Base-by-base conservation (phyloP, 371 early-diverging fungal species). In the Circinella minor region DNA sequence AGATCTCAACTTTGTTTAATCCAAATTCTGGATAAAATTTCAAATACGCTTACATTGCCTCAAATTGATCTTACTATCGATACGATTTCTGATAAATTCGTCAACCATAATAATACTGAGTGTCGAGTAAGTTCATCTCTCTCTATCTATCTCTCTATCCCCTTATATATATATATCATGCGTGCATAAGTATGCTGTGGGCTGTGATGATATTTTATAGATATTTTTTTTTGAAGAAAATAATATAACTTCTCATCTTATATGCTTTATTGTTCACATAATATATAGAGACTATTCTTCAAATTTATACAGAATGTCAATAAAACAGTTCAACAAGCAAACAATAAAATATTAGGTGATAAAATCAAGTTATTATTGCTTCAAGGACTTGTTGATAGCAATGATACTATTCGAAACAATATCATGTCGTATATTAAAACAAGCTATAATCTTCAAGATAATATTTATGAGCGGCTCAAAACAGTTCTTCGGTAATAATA, bases 1-100 rank as follows among this genome's bases (percentile, higher is more conserved):
- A 77, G 77, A 27, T 76, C 80, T 7, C 94, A 92, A 67, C 73
- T 81, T 11, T 84, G 77, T 10, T 63, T 82, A 0, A 72, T 92
- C 3, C 74, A 81, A 1, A 80, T 91, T 8, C 69, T 92, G 27
- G 80, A 82, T 46, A 81, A 77, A 13, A 61, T 89, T 13, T 80
- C 85, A 34, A 66, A 76, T 2, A 68, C 68, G 0, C 64, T 92
- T 8, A 69, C 70, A 3, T 38, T 63, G 4, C 71, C 79, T 0
- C 81, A 89, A 18, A 71, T 91, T 9, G 65, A 72, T 1, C 72
- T 64, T 51, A 78, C 89, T 36, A 54, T 92, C n/a, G 73, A 78
- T 20, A 70, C 74, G 0, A 37, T 84, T 3, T 48, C 74, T 0
- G 55, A 77, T 9, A 68, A 76, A 20, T 86, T 83, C 65, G 69